Evolutionary conservation across 2,329 filamentous ascomycete species (phyloP), one percentile per base, ranked within the genome.

Genomic region (Colletotrichum scovillei): DNA sequence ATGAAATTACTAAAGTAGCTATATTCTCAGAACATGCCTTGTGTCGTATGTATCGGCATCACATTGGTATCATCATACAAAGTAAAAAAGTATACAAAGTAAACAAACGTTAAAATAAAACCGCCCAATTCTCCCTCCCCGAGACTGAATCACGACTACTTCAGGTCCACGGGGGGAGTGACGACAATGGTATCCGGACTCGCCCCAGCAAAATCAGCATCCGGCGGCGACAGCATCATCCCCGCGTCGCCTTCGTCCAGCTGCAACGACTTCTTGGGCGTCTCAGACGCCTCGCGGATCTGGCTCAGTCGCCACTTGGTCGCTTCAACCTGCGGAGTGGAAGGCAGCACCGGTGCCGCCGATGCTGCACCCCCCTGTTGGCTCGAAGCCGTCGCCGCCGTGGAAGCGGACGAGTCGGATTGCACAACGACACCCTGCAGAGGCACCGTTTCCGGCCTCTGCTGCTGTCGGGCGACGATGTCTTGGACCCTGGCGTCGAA

Each of bases 401-500:
- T n/a, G 62, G 28, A 24, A n/a, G 16, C 16, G 2, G 63, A 12
- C 9, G 42, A 58, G n/a, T 75, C 76, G 0, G 7, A 28, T 7
- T 55, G 53, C 4, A 62, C 55, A 1, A 78, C 78, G 1, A 84
- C 80, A n/a, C 80, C 79, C 60, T 83, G 80, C 28, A 84, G 73
- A 6, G 82, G 79, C 1, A 75, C 79, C 1, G 77, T 79, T 9
- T 73, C 75, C 3, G 80, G 76, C 26, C 77, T 74, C 5, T 77
- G 42, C 42, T 77, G 42, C 42, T 49, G 42, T 4, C 7, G 42
- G 19, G 42, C 42, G 42, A 49, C 73, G 0, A 77, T 35, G 19
- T 75, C 74, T 28, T 77, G 78, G n/a, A 88, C 80, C 19, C 84
- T 80, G 49, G 77, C 76, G 67, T 88, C 85, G 8, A 75, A 72